Evolutionary conservation across 805 yeast species (phyloP), one percentile per base, ranked within the genome.

Genomic region (Ogataea degrootiae): DNA sequence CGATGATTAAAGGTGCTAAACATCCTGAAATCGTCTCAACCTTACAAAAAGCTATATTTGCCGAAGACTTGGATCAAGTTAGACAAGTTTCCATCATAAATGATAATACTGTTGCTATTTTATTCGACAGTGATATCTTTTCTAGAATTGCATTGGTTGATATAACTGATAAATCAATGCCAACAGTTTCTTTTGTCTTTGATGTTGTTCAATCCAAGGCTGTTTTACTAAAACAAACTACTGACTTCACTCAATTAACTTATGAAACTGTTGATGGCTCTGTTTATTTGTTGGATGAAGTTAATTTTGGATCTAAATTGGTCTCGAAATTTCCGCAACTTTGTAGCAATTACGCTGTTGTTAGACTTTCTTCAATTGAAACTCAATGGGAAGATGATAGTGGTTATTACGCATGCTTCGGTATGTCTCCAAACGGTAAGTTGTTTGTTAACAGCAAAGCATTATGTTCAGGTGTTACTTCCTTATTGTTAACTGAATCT

Each of bases 401-500:
- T 15, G n/a, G 35, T 8, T 23, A 61, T 39, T 45, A 61, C 33
- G 63, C 69, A 15, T 82, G 82, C 0, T 85, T 88, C 61, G 98
- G 97, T 45, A 66, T 92, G 29, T 76, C 96, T 0, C 67, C 77
- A 5, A 80, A 75, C 52, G 97, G 97, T 47, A 85, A 85, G 58
- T 67, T 94, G 14, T 88, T 71, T 62, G 82, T 82, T 4, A 81
- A 84, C 54, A 75, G 74, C 0, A 69, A 72, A 15, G 81, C 77
- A 50, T 62, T 90, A 14, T 74, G 87, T 1, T 72, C 79, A 4
- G 89, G 92, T 14, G 91, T 88, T 14, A 91, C 98, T 0, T 91
- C 98, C 0, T 65, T 92, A 48, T 75, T 79, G 47, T 67, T 85
- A 12, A 82, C 96, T 0, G 90, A 83, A 37, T 73, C 82, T 7